These are phyloP conservation scores for Fusarium longipes DNA, from an alignment of 2,329 filamentous ascomycete species.

Conservation along the genomic window DNA sequence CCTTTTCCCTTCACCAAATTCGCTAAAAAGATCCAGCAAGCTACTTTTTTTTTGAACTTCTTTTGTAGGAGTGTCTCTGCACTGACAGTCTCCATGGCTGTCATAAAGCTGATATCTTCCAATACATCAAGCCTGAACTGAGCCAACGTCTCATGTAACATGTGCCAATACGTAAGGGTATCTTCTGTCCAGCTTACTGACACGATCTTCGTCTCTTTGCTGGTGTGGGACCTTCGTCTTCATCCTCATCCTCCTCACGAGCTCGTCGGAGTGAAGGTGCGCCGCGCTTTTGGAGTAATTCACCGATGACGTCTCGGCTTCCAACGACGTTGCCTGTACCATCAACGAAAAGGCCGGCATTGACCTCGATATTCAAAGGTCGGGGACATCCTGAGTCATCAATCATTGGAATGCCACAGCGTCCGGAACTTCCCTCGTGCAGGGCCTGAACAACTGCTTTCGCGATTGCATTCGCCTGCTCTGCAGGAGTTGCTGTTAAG, in stretches of 20 bases:
- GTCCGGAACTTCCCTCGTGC: slow-evolving; percentile 54
- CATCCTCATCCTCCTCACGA: slow-evolving; percentile 36
- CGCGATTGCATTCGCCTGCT: slow-evolving; percentile 57
- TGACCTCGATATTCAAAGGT: slow-evolving; percentile 57
- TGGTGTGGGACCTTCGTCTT: slow-evolving; percentile 15
- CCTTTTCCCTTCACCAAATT: neutral
- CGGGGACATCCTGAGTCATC: slow-evolving; percentile 57
- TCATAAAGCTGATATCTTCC: neutral
- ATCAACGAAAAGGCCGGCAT: slow-evolving; percentile 58
- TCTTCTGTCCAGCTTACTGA: slow-evolving; percentile 4
- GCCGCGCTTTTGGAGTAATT: slow-evolving; percentile 45
- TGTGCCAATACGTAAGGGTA: neutral
- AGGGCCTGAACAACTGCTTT: slow-evolving; percentile 59
- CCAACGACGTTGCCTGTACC: slow-evolving; percentile 60
- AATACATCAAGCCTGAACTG: neutral
- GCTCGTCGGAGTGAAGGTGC: slow-evolving; percentile 25
- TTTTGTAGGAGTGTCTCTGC: neutral
- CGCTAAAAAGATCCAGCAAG: neutral
- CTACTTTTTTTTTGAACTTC: neutral
- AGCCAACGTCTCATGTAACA: neutral
- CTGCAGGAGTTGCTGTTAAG: slow-evolving; percentile 53
- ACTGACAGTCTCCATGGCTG: too few species aligned
- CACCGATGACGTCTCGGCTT: slow-evolving; percentile 45
- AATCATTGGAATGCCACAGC: slow-evolving; percentile 59
- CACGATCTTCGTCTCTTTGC: slow-evolving; percentile 44